Base-by-base conservation (phyloP, 176 grass and related monocot genomes). In the Poa pratensis region DNA sequence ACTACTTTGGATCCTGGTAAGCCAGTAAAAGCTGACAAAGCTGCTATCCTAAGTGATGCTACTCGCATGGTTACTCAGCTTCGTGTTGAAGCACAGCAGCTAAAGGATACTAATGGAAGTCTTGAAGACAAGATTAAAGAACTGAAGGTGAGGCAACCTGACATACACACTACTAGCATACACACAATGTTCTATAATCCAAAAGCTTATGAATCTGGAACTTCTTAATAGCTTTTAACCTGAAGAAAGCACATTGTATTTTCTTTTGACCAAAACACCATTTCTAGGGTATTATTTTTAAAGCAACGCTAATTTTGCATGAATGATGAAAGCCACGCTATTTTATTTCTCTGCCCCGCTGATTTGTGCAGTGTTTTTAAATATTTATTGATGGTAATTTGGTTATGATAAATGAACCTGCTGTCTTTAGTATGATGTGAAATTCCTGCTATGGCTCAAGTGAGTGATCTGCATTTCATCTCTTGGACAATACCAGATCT, bases 101-200 rank as follows among this genome's bases (percentile, higher is more conserved):
- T 95, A 9, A 90, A 95, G 84, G 90, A 92, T 34, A 88, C 88
- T 16, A 95, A 92, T 52, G 88, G 83, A 59, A 90, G 75, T 68
- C 90, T 95, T 23, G 85, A 92, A 88, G 86, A 92, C 69, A 95
- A 88, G 62, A 95, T 95, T 58, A 90, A 90, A 64, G 93, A 95
- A 66, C 85, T 95, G 75, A 95, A 95, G 90, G 93, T 95, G 70
- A 63, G 37, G 46, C 39, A 78, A 40, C 11, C 9, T 20, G 17
- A 48, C 62, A 20, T 87, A 27, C 46, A 71, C 72, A 6, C 15
- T 60, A 24, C 22, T 60, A 23, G 9, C 57, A 45, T n/a, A 71
- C 46, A 51, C 15, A 75, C 45, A 58, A 57, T 18, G 20, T 54
- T 67, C 17, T 35, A 23, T 7, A 53, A 6, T 84, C 26, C 5